Evolutionary conservation across 495 filamentous ascomycete species (phyloP).

Genomic region (Penicillium lagena): DNA sequence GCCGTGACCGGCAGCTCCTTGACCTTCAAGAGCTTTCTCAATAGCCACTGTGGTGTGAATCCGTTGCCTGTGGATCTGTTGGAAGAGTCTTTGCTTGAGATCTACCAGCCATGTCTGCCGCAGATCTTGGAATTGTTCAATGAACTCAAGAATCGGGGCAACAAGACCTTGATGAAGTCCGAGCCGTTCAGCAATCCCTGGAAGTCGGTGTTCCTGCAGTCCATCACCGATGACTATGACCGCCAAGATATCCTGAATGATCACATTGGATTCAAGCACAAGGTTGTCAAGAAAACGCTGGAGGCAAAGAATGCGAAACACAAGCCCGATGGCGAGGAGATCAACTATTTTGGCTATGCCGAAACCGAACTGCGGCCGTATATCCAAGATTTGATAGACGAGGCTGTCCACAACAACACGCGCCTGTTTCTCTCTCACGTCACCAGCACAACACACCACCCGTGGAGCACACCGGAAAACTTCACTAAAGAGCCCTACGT

Average conservation of each 20-base stretch:
- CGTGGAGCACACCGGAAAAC: slow-evolving; percentile 30
- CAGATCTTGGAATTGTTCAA: slow-evolving; percentile 41
- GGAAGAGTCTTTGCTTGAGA: slow-evolving; percentile 17
- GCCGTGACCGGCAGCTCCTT: slow-evolving; percentile 36
- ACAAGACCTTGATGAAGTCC: slow-evolving; percentile 7
- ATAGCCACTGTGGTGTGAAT: slow-evolving; percentile 38
- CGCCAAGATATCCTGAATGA: slow-evolving; percentile 29
- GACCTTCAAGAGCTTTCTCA: slow-evolving; percentile 40
- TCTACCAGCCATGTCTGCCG: slow-evolving; percentile 10
- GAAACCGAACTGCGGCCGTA: slow-evolving; percentile 38
- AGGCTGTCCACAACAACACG: slow-evolving; percentile 33
- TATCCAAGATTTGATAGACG: slow-evolving; percentile 32
- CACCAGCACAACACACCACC: slow-evolving; percentile 42
- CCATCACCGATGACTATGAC: slow-evolving; percentile 41
- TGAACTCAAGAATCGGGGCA: slow-evolving; percentile 11
- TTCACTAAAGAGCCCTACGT: slow-evolving; percentile 28
- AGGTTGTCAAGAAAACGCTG: slow-evolving; percentile 27
- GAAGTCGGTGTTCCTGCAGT: slow-evolving; percentile 42
- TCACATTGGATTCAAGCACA: slow-evolving; percentile 33
- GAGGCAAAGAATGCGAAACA: slow-evolving; percentile 20
- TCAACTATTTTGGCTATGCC: slow-evolving; percentile 43
- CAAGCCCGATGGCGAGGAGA: slow-evolving; percentile 21
- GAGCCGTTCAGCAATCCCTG: slow-evolving; percentile 19
- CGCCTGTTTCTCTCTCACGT: slow-evolving; percentile 41
- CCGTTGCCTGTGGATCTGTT: slow-evolving; percentile 40